Evolutionary conservation across 495 filamentous ascomycete genomes (phyloP), one percentile per base, ranked within the genome.

Genomic region (Penicillium paradoxum): DNA sequence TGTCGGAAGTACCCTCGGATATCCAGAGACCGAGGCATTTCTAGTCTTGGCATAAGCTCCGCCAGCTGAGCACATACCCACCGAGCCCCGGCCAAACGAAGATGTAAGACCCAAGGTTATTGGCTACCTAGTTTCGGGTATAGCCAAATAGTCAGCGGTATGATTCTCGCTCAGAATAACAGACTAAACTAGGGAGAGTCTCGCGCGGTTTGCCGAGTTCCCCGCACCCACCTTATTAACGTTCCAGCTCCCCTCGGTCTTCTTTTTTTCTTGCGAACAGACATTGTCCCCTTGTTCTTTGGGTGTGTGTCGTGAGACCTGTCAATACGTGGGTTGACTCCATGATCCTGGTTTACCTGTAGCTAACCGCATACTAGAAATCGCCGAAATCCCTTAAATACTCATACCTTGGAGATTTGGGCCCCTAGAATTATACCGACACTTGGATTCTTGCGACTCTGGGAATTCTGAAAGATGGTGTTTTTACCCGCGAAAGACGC

Each of bases 401-500:
- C 13, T 18, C 19, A 29, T 36, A 22, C 18, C 8, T 30, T 15
- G 11, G 41, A 30, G 10, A 44, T 25, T 24, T 10, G 4, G 6
- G 7, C 40, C 22, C 14, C 40, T 15, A 6, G 14, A 34, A 14
- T 30, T 29, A 21, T 33, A 32, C 41, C 40, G 22, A 55, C 22
- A 36, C 45, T 9, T 10, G 22, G 54, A 46, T 13, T 25, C n/a
- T n/a, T n/a, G n/a, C n/a, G n/a, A n/a, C n/a, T n/a, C n/a, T 15
- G 43, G 5, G n/a, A 37, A 13, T 34, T 34, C 32, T 15, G 10
- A 55, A 79, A 57, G 24, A 96, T 96, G 90, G 87, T 91, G 14
- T 95, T 96, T 73, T 74, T 76, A 51, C 78, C 88, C 45, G 83
- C 88, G 19, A 69, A 79, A 60, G 86, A 80, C 78, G 80, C 83